These are phyloP conservation scores for Penicillium brevicompactum DNA, from an alignment of 2,329 filamentous ascomycete species.

Conservation along the genomic window DNA sequence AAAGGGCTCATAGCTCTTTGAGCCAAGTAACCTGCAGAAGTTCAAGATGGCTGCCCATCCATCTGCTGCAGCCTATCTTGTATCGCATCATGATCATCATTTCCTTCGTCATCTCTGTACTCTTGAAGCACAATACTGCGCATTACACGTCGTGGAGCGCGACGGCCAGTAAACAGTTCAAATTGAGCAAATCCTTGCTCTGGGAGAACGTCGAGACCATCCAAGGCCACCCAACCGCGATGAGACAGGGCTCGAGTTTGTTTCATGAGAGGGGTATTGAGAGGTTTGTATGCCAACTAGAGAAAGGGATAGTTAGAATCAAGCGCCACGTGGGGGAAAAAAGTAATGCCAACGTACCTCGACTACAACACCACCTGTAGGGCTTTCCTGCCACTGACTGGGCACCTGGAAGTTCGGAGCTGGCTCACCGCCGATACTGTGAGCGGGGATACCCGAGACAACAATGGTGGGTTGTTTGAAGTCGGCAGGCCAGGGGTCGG, in stretches of 20 bases:
- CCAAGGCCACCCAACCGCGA: slow-evolving; percentile 43
- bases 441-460: slow-evolving; percentile 41
- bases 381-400: slow-evolving; percentile 40
- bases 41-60: slow-evolving; percentile 35
- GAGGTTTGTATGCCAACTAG: slow-evolving; percentile 44
- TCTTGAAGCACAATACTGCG: slow-evolving; percentile 38
- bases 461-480: slow-evolving; percentile 43
- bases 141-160: slow-evolving; percentile 42
- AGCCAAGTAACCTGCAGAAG: neutral
- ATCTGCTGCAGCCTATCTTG: slow-evolving; percentile 33
- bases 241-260: slow-evolving; percentile 40
- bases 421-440: slow-evolving; percentile 38
- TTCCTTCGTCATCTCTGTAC: slow-evolving; percentile 37
- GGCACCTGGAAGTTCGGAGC: slow-evolving; percentile 40
- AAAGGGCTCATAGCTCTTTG: neutral
- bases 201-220: slow-evolving; percentile 43
- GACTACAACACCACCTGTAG: slow-evolving; percentile 44
- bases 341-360: slow-evolving; percentile 32
- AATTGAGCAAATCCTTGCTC: slow-evolving; percentile 46
- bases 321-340: neutral
- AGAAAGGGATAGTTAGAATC: slow-evolving; percentile 1
- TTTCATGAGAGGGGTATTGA: slow-evolving; percentile 40
- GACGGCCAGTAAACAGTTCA: slow-evolving; percentile 42
- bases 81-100: slow-evolving; percentile 33
- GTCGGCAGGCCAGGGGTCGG: slow-evolving; percentile 35